Evolutionary conservation across 2,329 filamentous ascomycete genomes (phyloP), one percentile per base, ranked within the genome.

Genomic region (Westerdykella sp.): DNA sequence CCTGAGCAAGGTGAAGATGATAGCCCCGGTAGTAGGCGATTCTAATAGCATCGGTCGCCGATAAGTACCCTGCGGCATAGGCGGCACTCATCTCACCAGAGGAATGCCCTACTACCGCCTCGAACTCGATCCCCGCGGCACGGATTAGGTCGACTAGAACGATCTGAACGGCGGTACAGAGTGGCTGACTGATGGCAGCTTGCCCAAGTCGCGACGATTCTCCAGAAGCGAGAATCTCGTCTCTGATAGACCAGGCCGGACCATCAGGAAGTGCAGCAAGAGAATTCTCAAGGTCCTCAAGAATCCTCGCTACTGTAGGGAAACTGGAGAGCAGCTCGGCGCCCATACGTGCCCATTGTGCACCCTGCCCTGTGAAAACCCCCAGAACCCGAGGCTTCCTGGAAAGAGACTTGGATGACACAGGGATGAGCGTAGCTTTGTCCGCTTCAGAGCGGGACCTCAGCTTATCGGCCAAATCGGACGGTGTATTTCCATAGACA

Each of bases 321-420:
- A 51, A 45, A 6, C 41, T 39, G 2, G 44, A 47, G 21, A 68
- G 35, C 1, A 72, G 55, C 25, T 66, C 55, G 2, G 47, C 44
- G 5, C 69, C 68, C 69, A 72, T 72, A 1, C 50, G 50, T 0
- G 51, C 42, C 63, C 65, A 72, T 30, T 71, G 69, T 1, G 67
- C 67, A 22, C 70, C 69, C 41, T 72, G 69, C 2, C 69, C 69
- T 0, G 68, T 69, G 47, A 72, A 71, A 0, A 72, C 57, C 4
- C 67, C 69, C 3, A 53, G 53, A 11, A 69, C 28, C 10, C 44
- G 25, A 4, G 45, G 48, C 6, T 14, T 14, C 7, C 10, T 15
- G 32, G 32, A 32, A 5, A 32, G 30, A 14, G 12, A 21, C 18
- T 21, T 21, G 18, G 18, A 21, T 6, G 18, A 6, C 18, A 21